These are phyloP conservation scores for Agrocybe pediades DNA, from an alignment of 768 basidiomycete genomes.

Conservation along the genomic window DNA sequence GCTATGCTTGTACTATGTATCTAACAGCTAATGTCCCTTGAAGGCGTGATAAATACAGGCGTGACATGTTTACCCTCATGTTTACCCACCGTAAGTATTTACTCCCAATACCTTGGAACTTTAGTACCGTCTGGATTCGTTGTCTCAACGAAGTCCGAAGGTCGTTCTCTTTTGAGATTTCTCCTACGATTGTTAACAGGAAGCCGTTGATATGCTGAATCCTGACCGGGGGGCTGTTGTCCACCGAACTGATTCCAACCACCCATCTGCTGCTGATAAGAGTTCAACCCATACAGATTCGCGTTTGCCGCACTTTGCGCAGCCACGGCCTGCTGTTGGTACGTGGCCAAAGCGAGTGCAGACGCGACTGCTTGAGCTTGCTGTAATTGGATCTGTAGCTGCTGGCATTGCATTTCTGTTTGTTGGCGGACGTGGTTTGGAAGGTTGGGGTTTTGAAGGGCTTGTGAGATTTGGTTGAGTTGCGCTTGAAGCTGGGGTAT, in stretches of 20 bases:
- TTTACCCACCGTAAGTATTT: constrained; percentile 11
- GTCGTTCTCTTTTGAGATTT: constrained; percentile 78
- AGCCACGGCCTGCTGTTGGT: constrained; percentile 49
- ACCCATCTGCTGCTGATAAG: constrained; percentile 42
- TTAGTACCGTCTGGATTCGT: constrained; percentile 65
- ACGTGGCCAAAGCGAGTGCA: constrained; percentile 59
- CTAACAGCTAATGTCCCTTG: not conserved
- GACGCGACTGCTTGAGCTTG: constrained; percentile 77
- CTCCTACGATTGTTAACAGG: constrained; percentile 81
- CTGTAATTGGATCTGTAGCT: constrained; percentile 76
- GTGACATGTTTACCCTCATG: not conserved
- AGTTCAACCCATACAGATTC: constrained; percentile 34
- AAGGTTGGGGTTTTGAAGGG: constrained; percentile 78
- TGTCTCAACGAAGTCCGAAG: constrained; percentile 82
- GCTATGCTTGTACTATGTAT: not conserved
- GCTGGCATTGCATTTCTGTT: constrained; percentile 82
- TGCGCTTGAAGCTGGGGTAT: constrained; percentile 87
- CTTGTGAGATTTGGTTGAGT: constrained; percentile 74
- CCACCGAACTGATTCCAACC: constrained; percentile 52
- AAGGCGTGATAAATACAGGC: not conserved
- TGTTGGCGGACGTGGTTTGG: constrained; percentile 74
- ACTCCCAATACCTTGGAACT: constrained; percentile 80
- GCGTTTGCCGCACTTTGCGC: constrained; percentile 35
- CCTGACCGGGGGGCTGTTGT: constrained; percentile 68
- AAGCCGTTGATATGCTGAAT: constrained; percentile 86